phyloP scores from a whole-genome alignment of 305 asterid genomes.

The Fraxinus baroniana region DNA sequence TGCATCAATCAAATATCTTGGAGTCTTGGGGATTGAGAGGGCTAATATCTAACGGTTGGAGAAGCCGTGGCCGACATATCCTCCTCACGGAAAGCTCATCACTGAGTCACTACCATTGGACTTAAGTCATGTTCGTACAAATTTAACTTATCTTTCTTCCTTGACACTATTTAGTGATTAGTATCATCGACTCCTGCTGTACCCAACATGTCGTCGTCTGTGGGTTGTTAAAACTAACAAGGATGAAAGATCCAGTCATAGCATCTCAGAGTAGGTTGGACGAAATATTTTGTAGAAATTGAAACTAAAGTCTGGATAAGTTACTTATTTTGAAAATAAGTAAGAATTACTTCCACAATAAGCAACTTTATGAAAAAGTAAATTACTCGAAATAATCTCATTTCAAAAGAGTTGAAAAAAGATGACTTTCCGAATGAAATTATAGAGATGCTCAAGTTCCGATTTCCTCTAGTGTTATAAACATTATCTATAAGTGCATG shows the following conservation, averaged over 20 bases:
- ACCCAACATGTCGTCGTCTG: neutral
- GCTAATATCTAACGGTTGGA: constrained; percentile 60
- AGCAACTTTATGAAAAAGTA: neutral
- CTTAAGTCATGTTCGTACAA: neutral
- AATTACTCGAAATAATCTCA: neutral
- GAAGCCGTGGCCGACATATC: constrained; percentile 72
- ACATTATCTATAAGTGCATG: neutral
- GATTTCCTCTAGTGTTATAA: neutral
- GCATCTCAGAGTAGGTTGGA: neutral
- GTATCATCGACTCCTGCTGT: neutral
- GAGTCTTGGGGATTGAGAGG: constrained; percentile 58
- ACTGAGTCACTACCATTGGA: neutral
- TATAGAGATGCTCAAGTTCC: neutral
- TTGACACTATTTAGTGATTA: neutral
- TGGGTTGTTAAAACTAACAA: neutral
- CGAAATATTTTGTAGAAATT: neutral
- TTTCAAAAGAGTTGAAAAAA: neutral
- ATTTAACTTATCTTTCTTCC: neutral
- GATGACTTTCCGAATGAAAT: neutral
- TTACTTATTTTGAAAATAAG: neutral
- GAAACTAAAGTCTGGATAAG: neutral
- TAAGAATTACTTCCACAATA: neutral
- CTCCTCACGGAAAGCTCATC: constrained; percentile 54
- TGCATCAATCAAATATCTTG: constrained; percentile 53
- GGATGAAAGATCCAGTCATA: neutral